Conservation (phyloP, 805 yeast genomes). For the Naumovozyma dairenensis region DNA sequence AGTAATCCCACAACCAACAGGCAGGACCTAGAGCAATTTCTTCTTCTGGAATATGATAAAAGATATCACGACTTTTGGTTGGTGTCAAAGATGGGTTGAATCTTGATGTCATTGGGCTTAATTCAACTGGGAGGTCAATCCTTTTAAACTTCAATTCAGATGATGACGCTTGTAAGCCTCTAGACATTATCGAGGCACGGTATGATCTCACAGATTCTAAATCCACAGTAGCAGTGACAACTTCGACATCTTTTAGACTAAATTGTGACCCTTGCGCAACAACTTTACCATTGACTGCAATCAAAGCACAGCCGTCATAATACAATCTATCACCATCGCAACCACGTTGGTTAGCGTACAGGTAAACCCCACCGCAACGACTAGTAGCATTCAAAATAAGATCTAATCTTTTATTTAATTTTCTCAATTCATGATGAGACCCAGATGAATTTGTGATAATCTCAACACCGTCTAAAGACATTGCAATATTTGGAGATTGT, state of each 20-base stretch:
- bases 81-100: slow-evolving; percentile 60
- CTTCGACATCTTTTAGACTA: slow-evolving; percentile 85
- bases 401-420: slow-evolving; percentile 73
- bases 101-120: slow-evolving; percentile 48
- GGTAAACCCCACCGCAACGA: slow-evolving; percentile 92
- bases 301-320: slow-evolving; percentile 94
- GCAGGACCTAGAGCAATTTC: slow-evolving; percentile 98
- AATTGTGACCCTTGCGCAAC: slow-evolving; percentile 93
- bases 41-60: slow-evolving; percentile 79
- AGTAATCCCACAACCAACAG: slow-evolving; percentile 98
- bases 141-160: slow-evolving; percentile 36
- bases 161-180: slow-evolving; percentile 55
- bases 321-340: slow-evolving; percentile 97
- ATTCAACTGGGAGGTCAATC: slow-evolving; percentile 51
- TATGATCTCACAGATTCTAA: slow-evolving; percentile 83
- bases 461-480: slow-evolving; percentile 96
- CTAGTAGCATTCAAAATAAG: slow-evolving; percentile 87
- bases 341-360: slow-evolving; percentile 92
- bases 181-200: slow-evolving; percentile 59
- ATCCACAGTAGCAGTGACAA: slow-evolving; percentile 89
- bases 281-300: slow-evolving; percentile 83
- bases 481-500: slow-evolving; percentile 82
- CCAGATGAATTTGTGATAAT: slow-evolving; percentile 93
- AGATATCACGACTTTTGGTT: slow-evolving; percentile 38
- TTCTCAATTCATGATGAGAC: slow-evolving; percentile 93